These are phyloP conservation scores for Kentomonas sorsogonicus DNA, from an alignment of 208 protist genomes.

Conservation along the genomic window DNA sequence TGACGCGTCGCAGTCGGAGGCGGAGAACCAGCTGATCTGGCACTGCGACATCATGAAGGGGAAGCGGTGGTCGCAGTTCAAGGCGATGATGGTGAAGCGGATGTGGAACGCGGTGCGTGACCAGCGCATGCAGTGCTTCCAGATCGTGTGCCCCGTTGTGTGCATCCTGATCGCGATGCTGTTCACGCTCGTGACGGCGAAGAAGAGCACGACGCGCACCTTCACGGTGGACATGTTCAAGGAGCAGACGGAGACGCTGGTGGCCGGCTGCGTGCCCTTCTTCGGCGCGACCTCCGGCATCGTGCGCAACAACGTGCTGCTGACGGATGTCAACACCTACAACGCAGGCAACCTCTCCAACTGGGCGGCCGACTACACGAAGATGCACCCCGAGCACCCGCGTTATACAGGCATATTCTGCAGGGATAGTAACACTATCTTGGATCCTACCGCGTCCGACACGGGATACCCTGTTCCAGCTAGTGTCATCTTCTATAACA, in stretches of 20 bases:
- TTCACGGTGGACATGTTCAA: slow-evolving; percentile 38
- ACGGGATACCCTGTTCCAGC: too few relatives aligned
- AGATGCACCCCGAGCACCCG: too few relatives aligned
- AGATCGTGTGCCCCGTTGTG: slow-evolving; percentile 53
- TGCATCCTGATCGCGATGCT: slow-evolving; percentile 52
- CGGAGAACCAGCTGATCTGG: background rate
- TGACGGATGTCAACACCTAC: slow-evolving; percentile 22
- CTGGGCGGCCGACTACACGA: too few relatives aligned
- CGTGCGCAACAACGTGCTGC: too few relatives aligned
- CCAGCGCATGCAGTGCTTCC: slow-evolving; percentile 50
- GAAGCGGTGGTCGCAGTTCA: slow-evolving; percentile 22
- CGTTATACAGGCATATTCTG: too few relatives aligned
- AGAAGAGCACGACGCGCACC: slow-evolving; percentile 17
- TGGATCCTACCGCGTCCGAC: too few relatives aligned
- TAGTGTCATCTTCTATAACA: slow-evolving; percentile 29
- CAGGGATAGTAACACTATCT: too few relatives aligned
- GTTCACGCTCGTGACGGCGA: slow-evolving; percentile 35
- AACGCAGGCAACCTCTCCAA: too few relatives aligned
- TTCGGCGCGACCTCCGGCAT: slow-evolving; percentile 50
- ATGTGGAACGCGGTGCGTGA: slow-evolving; percentile 56
- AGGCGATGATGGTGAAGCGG: slow-evolving; percentile 50
- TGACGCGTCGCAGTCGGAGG: background rate
- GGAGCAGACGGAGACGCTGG: slow-evolving; percentile 42
- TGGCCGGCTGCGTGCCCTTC: slow-evolving; percentile 28
- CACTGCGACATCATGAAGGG: too few relatives aligned